These are phyloP conservation scores for Sporothrix pallida DNA, from an alignment of 2,329 filamentous ascomycete species.

Conservation along the genomic window DNA sequence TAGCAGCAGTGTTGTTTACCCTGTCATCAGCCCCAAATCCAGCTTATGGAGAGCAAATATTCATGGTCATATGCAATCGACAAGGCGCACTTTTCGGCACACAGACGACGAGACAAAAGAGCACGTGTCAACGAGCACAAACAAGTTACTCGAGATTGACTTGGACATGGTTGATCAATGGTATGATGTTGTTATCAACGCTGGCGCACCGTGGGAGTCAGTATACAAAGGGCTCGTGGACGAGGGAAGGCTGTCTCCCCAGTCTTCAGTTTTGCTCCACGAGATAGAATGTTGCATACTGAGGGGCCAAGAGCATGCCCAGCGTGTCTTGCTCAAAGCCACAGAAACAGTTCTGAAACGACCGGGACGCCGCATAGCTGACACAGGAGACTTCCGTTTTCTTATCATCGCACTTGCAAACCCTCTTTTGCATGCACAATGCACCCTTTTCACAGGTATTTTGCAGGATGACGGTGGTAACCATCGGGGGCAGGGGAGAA, in stretches of 20 bases:
- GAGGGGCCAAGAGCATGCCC: slow-evolving; percentile 70
- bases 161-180: slow-evolving; percentile 75
- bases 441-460: slow-evolving; percentile 50
- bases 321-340: slow-evolving; percentile 74
- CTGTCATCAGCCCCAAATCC: slow-evolving; percentile 81
- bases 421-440: slow-evolving; percentile 67
- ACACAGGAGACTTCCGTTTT: slow-evolving; percentile 75
- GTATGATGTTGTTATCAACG: slow-evolving; percentile 73
- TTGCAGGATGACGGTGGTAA: slow-evolving; percentile 40
- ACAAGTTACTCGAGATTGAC: slow-evolving; percentile 65
- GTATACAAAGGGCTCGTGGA: slow-evolving; percentile 61
- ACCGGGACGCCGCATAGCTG: slow-evolving; percentile 71
- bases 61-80: neutral
- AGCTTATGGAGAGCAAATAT: slow-evolving; percentile 78
- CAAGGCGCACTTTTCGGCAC: neutral
- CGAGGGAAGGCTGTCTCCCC: slow-evolving; percentile 43
- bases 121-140: slow-evolving; percentile 49
- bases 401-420: slow-evolving; percentile 80
- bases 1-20: slow-evolving; percentile 74
- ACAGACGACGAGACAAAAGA: neutral
- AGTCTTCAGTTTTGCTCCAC: slow-evolving; percentile 47
- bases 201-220: slow-evolving; percentile 69
- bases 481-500: slow-evolving; percentile 19
- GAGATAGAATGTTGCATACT: slow-evolving; percentile 55
- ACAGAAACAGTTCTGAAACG: slow-evolving; percentile 81